A percentile compares a stretch with the other conserved stretches of the same genome.
phyloP scores from a whole-genome alignment of 495 filamentous ascomycete genomes.

The Neurospora pannonica region DNA sequence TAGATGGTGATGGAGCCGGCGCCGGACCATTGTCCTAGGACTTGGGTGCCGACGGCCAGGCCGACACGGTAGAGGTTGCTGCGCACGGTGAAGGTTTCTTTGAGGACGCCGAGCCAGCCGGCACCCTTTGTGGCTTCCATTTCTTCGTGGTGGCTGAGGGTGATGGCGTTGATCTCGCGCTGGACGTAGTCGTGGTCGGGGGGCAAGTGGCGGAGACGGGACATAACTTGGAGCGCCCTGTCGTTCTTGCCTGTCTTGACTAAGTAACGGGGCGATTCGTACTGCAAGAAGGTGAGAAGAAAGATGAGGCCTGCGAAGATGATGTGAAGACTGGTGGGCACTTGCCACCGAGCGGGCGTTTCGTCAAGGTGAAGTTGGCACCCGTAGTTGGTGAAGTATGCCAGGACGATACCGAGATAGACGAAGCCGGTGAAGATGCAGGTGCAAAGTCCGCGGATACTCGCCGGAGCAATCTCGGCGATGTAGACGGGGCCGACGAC shows the following conservation, averaged over 20 bases:
- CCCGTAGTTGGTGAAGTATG: constrained; percentile 49
- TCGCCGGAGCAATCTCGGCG: constrained; percentile 52
- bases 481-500: constrained; percentile 55
- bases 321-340: constrained; percentile 62
- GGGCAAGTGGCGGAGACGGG: constrained; percentile 40
- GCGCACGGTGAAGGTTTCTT: constrained; percentile 50
- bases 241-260: constrained; percentile 42
- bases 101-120: constrained; percentile 44
- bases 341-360: constrained; percentile 50
- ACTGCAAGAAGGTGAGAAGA: constrained; percentile 51
- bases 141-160: constrained; percentile 38
- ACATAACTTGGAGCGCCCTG: constrained; percentile 35
- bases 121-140: constrained; percentile 49
- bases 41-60: constrained; percentile 47
- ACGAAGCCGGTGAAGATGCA: constrained; percentile 58
- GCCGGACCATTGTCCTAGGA: constrained; percentile 62
- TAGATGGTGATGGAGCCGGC: constrained; percentile 59
- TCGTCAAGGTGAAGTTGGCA: constrained; percentile 48
- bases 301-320: constrained; percentile 64
- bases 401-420: constrained; percentile 53
- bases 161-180: constrained; percentile 41
- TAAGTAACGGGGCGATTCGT: constrained; percentile 52
- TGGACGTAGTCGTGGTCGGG: constrained; percentile 39
- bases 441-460: constrained; percentile 57
- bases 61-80: constrained; percentile 57